These are phyloP conservation scores for Pecoramyces ruminantium DNA, from an alignment of 192 early-diverging fungal species.

Conservation along the genomic window DNA sequence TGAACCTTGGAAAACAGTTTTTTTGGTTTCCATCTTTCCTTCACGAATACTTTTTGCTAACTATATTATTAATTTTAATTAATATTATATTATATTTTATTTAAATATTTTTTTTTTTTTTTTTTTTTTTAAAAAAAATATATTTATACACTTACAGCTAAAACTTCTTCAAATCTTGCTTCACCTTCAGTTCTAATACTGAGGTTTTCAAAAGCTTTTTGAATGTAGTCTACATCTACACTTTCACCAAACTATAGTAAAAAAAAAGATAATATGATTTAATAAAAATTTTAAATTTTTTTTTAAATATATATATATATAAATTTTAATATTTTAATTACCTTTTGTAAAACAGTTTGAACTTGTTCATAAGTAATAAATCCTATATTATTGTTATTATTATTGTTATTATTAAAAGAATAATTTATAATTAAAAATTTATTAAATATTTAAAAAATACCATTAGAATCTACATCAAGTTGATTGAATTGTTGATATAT, in stretches of 20 bases:
- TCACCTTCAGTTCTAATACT: background rate
- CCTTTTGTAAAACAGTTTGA: background rate
- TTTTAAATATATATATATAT: no score
- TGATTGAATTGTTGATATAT: background rate
- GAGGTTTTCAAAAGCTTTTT: background rate
- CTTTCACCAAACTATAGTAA: background rate
- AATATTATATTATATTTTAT: no score
- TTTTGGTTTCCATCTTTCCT: conserved; percentile 34
- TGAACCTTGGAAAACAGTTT: conserved; percentile 72
- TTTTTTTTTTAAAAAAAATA: no score
- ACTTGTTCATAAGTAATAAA: background rate
- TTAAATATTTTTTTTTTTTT: no score
- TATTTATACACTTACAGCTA: background rate
- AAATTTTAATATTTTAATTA: background rate
- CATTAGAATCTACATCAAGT: background rate
- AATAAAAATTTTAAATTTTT: no score
- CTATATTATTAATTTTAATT: background rate
- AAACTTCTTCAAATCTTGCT: background rate
- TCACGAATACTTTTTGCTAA: background rate
- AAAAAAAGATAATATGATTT: no score
- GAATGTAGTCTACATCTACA: background rate
- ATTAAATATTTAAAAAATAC: background rate
- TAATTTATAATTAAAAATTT: no score
- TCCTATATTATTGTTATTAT: background rate
- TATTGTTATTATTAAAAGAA: no score